Evolutionary conservation across 2,329 filamentous ascomycete genomes (phyloP).

Genomic region (Colletotrichum sp.): DNA sequence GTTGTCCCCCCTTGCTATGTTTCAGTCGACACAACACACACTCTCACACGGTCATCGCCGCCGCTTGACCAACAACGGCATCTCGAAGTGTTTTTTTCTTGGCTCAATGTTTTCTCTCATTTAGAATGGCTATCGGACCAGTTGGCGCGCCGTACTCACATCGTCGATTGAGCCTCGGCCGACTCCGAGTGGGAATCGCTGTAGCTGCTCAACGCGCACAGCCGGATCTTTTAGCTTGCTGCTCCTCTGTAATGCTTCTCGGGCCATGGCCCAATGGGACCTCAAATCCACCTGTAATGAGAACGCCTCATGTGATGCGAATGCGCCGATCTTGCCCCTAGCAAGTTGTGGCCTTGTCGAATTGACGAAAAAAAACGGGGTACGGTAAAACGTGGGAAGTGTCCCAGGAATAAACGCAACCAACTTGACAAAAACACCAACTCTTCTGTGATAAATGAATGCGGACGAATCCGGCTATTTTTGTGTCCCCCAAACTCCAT

Average conservation of each 20-base stretch:
- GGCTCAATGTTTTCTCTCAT: neutral
- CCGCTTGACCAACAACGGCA: neutral
- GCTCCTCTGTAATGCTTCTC: conserved; percentile 1
- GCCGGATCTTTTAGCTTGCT: neutral
- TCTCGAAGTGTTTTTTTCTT: neutral
- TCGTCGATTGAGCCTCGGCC: neutral
- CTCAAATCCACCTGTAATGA: conserved; percentile 3
- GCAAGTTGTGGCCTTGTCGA: neutral
- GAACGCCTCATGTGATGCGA: conserved; percentile 18
- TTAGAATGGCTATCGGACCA: neutral
- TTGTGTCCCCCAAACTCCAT: conserved; percentile 13
- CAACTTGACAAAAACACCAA: neutral
- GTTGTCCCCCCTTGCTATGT: neutral
- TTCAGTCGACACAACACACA: conserved; percentile 3
- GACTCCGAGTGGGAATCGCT: neutral
- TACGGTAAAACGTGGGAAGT: neutral
- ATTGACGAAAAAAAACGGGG: neutral
- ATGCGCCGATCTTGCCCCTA: neutral
- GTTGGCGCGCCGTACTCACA: neutral
- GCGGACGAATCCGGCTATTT: neutral
- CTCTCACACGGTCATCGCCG: neutral
- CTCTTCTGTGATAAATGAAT: neutral
- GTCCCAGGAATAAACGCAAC: neutral
- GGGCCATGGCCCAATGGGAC: neutral
- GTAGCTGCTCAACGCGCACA: neutral